Evolutionary conservation across 148 eudicot genomes (phyloP).

Genomic region (Talinum fruticosum): DNA sequence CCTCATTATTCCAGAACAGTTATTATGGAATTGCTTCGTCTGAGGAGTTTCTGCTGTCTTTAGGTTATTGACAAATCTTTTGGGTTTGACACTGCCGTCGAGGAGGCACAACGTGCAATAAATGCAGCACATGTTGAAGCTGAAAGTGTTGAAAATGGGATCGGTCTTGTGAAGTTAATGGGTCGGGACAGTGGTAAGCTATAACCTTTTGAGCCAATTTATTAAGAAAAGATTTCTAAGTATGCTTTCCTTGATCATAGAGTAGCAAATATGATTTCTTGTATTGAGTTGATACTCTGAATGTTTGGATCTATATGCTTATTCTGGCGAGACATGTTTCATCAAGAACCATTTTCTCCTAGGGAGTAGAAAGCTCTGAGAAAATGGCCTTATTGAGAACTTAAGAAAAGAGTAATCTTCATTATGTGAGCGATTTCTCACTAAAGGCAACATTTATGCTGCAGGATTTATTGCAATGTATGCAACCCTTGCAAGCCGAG

Average conservation of each 20-base stretch:
- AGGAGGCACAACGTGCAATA: conserved; percentile 92
- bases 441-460: conserved; percentile 1
- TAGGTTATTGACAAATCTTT: conserved; percentile 91
- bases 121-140: conserved; percentile 90
- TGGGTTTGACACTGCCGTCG: conserved; percentile 92
- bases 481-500: conserved; percentile 90
- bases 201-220: not conserved
- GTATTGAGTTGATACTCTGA: not conserved
- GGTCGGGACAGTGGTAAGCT: conserved; percentile 79
- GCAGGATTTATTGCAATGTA: conserved; percentile 93
- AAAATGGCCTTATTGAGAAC: not conserved
- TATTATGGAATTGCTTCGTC: not conserved
- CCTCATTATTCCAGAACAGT: not conserved
- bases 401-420: not conserved
- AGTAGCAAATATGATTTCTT: not conserved
- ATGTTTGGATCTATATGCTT: not conserved
- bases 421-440: not conserved
- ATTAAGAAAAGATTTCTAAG: not conserved
- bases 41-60: not conserved
- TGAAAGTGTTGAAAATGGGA: conserved; percentile 74
- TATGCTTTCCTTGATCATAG: not conserved
- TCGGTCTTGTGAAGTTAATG: conserved; percentile 87
- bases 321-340: not conserved
- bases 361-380: not conserved
- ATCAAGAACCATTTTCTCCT: no score